Conservation (phyloP, 2,329 filamentous ascomycete genomes). For the Endoconidiophora laricicola region DNA sequence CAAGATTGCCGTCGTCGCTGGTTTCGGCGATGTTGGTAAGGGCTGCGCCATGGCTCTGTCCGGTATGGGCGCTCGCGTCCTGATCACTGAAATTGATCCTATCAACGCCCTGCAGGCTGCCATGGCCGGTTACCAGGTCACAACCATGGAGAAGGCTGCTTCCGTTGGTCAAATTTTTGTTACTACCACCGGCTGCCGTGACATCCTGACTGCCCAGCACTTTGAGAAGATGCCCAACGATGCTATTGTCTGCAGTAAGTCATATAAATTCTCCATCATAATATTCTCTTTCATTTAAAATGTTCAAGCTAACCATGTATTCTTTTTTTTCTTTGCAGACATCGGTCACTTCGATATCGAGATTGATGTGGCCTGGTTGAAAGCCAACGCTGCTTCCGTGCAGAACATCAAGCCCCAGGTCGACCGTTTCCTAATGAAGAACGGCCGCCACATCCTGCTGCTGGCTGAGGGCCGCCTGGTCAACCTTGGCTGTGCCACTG, state of each 20-base stretch:
- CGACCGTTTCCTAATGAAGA: slow-evolving; percentile 90
- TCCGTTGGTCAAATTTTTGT: slow-evolving; percentile 89
- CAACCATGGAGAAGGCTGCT: slow-evolving; percentile 94
- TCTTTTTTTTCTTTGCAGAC: slow-evolving; percentile 31
- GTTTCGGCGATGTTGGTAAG: slow-evolving; percentile 98
- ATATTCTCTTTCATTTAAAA: background rate
- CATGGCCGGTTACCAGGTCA: slow-evolving; percentile 92
- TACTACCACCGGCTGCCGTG: slow-evolving; percentile 96
- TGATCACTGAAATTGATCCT: slow-evolving; percentile 93
- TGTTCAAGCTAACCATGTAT: slow-evolving; percentile 14
- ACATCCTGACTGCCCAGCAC: slow-evolving; percentile 83
- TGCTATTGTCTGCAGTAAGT: slow-evolving; percentile 90
- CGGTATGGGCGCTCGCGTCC: slow-evolving; percentile 91
- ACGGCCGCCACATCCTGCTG: slow-evolving; percentile 92
- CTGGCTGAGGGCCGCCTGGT: slow-evolving; percentile 96
- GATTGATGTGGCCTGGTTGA: slow-evolving; percentile 99
- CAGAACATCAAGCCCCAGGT: slow-evolving; percentile 99
- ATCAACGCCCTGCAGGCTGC: slow-evolving; percentile 99
- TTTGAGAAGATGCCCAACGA: slow-evolving; percentile 95
- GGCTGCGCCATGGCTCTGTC: slow-evolving; percentile 90
- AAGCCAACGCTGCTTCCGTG: slow-evolving; percentile 82
- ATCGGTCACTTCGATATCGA: slow-evolving; percentile 99
- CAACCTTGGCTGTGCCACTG: slow-evolving; percentile 97
- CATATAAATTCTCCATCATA: slow-evolving; percentile 7
- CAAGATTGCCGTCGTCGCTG: slow-evolving; percentile 94